phyloP scores from a whole-genome alignment of 2,329 filamentous ascomycete genomes.

The Fusarium nodosum region DNA sequence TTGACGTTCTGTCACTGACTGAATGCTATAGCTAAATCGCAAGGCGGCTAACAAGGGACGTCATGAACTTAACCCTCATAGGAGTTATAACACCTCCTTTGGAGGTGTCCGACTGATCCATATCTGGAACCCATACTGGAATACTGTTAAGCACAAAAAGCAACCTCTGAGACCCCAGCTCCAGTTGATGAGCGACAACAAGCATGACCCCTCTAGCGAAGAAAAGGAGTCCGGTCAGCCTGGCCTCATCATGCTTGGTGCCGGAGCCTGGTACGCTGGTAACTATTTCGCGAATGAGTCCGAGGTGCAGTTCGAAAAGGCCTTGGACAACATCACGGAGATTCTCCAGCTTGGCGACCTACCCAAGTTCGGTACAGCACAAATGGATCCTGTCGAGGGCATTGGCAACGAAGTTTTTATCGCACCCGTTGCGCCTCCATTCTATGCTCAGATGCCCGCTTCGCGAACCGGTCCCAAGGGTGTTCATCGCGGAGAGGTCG shows the following conservation, averaged over 20 bases:
- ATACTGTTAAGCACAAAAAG: constrained; percentile 53
- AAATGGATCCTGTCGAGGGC: constrained; percentile 47
- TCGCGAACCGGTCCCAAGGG: constrained; percentile 37
- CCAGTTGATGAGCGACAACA: constrained; percentile 28
- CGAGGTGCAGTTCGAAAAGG: constrained; percentile 30
- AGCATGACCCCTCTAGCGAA: background rate
- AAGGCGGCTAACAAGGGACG: constrained; percentile 33
- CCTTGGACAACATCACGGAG: constrained; percentile 46
- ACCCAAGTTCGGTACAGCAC: constrained; percentile 34
- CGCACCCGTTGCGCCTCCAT: constrained; percentile 47
- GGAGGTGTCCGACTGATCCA: constrained; percentile 66
- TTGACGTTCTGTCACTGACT: constrained; percentile 6
- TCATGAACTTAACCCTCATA: constrained; percentile 25
- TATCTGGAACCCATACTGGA: constrained; percentile 74
- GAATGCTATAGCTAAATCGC: constrained; percentile 41
- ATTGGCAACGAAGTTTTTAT: constrained; percentile 51
- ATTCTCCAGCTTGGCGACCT: constrained; percentile 41
- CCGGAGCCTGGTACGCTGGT: constrained; percentile 47
- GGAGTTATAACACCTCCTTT: constrained; percentile 55
- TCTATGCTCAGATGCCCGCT: constrained; percentile 38
- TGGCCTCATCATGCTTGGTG: constrained; percentile 47
- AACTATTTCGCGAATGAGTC: constrained; percentile 25
- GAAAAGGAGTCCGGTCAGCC: constrained; percentile 28
- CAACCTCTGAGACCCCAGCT: constrained; percentile 42
- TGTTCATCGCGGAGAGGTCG: constrained; percentile 44